phyloP scores from a whole-genome alignment of 148 eudicot genomes.

The Silene uniflora region DNA sequence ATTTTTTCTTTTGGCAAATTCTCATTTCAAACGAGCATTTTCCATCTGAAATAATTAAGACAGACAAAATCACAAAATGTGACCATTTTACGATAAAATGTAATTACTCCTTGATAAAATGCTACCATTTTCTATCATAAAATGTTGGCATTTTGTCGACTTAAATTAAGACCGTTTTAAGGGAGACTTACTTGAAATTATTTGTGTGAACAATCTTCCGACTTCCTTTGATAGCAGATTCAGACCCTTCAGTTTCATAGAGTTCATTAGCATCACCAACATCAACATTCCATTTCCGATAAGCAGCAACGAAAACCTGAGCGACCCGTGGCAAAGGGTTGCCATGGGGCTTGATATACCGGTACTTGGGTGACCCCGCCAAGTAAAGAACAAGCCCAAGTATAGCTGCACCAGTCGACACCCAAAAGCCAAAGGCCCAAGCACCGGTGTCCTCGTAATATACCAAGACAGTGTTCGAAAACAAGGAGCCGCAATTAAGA shows the following conservation, averaged over 20 bases:
- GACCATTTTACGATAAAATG: too few species aligned
- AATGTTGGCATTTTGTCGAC: too few species aligned
- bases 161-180: too few species aligned
- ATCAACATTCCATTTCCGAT: conserved; percentile 39
- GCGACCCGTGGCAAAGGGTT: conserved; percentile 83
- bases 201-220: conserved; percentile 69
- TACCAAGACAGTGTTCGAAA: conserved; percentile 83
- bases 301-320: conserved; percentile 73
- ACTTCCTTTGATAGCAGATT: conserved; percentile 89
- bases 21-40: too few species aligned
- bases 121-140: too few species aligned
- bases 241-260: conserved; percentile 63
- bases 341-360: conserved; percentile 60
- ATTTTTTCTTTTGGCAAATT: too few species aligned
- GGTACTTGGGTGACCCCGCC: conserved; percentile 45
- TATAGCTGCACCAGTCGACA: conserved; percentile 51
- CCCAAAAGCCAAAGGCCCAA: conserved; percentile 81
- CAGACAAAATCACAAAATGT: too few species aligned
- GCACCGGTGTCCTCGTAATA: conserved; percentile 71
- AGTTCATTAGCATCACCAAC: conserved; percentile 31
- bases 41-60: too few species aligned
- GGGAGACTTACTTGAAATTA: conserved; percentile 21
- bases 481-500: conserved; percentile 71
- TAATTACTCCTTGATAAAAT: too few species aligned
- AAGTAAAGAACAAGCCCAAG: conserved; percentile 48